phyloP scores from a whole-genome alignment of 2,329 filamentous ascomycete species.

The Colletotrichum sp. region DNA sequence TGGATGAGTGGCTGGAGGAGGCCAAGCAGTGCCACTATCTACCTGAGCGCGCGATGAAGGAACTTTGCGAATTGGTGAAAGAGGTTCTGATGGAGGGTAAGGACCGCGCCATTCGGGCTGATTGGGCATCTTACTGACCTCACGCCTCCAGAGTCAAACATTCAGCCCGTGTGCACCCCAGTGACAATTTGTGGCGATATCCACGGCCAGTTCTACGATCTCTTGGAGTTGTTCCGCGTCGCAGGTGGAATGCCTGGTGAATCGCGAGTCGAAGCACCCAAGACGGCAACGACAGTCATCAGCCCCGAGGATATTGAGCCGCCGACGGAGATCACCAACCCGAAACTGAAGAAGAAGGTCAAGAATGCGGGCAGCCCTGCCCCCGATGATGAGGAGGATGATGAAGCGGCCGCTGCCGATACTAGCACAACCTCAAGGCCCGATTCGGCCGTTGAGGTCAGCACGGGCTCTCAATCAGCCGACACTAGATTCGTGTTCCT shows the following conservation, averaged over 20 bases:
- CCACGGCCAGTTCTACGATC: conserved; percentile 97
- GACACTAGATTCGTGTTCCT: conserved; percentile 65
- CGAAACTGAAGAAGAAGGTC: conserved; percentile 86
- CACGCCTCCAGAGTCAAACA: conserved; percentile 80
- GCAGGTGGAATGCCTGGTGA: conserved; percentile 96
- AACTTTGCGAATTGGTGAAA: conserved; percentile 98
- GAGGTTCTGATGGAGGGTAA: conserved; percentile 97
- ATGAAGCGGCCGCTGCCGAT: conserved; percentile 51
- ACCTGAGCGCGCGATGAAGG: conserved; percentile 96
- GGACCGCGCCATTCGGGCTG: background rate
- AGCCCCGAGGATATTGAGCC: conserved; percentile 93
- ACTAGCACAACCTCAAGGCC: conserved; percentile 34
- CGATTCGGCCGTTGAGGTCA: conserved; percentile 38
- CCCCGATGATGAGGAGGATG: conserved; percentile 54
- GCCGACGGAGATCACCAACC: conserved; percentile 85
- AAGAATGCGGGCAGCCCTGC: conserved; percentile 63
- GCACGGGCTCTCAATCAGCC: conserved; percentile 49
- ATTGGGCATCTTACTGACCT: background rate
- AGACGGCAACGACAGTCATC: conserved; percentile 76
- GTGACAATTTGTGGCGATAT: conserved; percentile 98
- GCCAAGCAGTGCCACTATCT: conserved; percentile 98
- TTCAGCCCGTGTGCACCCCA: conserved; percentile 95
- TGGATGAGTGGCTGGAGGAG: conserved; percentile 96
- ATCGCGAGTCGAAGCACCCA: conserved; percentile 70
- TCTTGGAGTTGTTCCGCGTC: conserved; percentile 95